phyloP scores from a whole-genome alignment of 2,329 filamentous ascomycete genomes.

The Aspergillus pseudonomiae region DNA sequence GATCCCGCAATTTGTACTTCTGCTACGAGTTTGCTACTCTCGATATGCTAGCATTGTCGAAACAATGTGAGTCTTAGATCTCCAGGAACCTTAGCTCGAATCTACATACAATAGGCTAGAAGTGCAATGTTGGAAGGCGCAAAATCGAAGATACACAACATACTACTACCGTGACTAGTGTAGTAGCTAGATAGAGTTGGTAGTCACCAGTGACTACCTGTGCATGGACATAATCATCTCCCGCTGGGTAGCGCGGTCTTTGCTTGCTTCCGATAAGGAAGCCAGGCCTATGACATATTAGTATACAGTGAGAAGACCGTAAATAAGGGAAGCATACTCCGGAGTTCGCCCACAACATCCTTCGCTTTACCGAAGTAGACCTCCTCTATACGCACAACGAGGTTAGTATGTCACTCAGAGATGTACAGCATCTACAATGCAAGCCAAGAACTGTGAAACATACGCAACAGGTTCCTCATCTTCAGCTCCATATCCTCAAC shows the following conservation, averaged over 20 bases:
- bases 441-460: slow-evolving; percentile 21
- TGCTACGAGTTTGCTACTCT: not conserved
- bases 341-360: slow-evolving; percentile 93
- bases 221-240: slow-evolving; percentile 76
- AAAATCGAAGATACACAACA: slow-evolving; percentile 1
- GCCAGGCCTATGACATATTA: slow-evolving; percentile 58
- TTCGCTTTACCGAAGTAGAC: slow-evolving; percentile 99
- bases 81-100: slow-evolving; percentile 19
- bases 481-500: slow-evolving; percentile 99
- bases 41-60: not conserved
- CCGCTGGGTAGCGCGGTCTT: slow-evolving; percentile 80
- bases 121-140: not conserved
- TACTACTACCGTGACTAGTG: not conserved
- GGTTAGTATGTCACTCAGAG: slow-evolving; percentile 18
- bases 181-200: slow-evolving; percentile 1
- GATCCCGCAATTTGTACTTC: not conserved
- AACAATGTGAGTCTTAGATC: slow-evolving; percentile 13
- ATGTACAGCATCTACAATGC: not conserved
- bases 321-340: slow-evolving; percentile 60
- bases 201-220: slow-evolving; percentile 30
- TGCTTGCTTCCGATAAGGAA: slow-evolving; percentile 79
- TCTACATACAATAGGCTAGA: slow-evolving; percentile 20
- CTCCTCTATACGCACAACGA: slow-evolving; percentile 62
- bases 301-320: slow-evolving; percentile 4
- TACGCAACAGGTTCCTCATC: slow-evolving; percentile 91